phyloP scores from a whole-genome alignment of 2,329 filamentous ascomycete species.

The Cordyceps fumosorosea region DNA sequence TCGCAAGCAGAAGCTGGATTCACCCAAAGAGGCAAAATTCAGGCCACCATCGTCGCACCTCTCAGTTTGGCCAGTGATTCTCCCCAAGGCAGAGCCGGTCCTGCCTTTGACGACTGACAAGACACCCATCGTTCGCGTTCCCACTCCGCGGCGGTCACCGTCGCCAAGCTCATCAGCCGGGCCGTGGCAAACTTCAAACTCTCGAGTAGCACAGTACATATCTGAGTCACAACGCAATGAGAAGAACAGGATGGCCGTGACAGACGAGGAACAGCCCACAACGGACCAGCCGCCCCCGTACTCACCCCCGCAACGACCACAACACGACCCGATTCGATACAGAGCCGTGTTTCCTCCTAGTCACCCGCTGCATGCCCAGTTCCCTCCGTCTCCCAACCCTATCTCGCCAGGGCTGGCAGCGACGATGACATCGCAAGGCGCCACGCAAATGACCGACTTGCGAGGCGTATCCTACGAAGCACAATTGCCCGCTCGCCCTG shows the following conservation, averaged over 20 bases:
- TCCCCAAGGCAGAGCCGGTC: slow-evolving; percentile 11
- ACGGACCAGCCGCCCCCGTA: slow-evolving; percentile 49
- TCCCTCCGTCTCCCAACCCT: slow-evolving; percentile 53
- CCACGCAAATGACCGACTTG: slow-evolving; percentile 54
- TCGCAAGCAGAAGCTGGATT: slow-evolving; percentile 27
- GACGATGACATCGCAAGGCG: slow-evolving; percentile 56
- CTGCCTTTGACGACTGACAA: neutral
- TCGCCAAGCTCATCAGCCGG: slow-evolving; percentile 19
- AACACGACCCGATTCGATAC: slow-evolving; percentile 39
- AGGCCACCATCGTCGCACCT: slow-evolving; percentile 7
- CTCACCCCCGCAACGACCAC: slow-evolving; percentile 37
- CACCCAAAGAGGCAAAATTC: slow-evolving; percentile 18
- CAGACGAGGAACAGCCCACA: slow-evolving; percentile 26
- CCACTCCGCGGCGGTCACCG: slow-evolving; percentile 29
- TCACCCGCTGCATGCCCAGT: slow-evolving; percentile 39
- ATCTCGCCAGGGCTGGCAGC: slow-evolving; percentile 55
- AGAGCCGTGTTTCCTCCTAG: slow-evolving; percentile 52
- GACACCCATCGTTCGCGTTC: slow-evolving; percentile 31
- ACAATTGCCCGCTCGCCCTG: slow-evolving; percentile 35
- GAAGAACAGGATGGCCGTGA: slow-evolving; percentile 34
- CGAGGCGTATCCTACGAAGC: slow-evolving; percentile 13
- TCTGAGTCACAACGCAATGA: slow-evolving; percentile 14
- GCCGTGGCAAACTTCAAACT: slow-evolving; percentile 18
- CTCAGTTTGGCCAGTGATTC: neutral
- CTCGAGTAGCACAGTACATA: slow-evolving; percentile 12